These are phyloP conservation scores for Sclerotinia spermophila DNA, from an alignment of 2,329 filamentous ascomycete genomes.

Conservation along the genomic window DNA sequence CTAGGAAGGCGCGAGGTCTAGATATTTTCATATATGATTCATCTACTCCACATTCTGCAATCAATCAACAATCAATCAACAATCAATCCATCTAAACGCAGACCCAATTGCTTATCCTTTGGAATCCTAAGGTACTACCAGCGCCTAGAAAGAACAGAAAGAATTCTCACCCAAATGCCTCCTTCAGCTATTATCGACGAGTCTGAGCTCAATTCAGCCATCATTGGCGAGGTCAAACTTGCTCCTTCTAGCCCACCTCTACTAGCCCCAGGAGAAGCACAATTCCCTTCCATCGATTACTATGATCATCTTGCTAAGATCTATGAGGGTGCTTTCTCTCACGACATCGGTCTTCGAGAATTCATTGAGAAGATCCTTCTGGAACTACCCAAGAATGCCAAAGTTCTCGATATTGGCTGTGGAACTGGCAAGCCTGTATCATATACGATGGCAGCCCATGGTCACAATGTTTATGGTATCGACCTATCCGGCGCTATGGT, in stretches of 20 bases:
- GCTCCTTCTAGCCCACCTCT: background rate
- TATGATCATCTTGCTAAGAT: background rate
- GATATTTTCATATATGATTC: background rate
- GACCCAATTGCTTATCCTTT: background rate
- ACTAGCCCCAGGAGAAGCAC: background rate
- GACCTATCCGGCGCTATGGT: constrained; percentile 39
- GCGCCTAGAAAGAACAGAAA: background rate
- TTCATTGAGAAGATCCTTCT: background rate
- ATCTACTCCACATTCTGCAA: background rate
- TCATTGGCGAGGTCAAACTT: background rate
- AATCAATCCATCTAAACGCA: background rate
- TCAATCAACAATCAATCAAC: background rate
- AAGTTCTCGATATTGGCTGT: constrained; percentile 37
- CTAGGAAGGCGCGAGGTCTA: background rate
- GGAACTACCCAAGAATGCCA: background rate
- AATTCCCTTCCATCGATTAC: constrained; percentile 5
- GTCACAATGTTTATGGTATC: constrained; percentile 21
- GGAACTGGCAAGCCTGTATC: constrained; percentile 37
- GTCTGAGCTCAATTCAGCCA: background rate
- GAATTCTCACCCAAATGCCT: background rate
- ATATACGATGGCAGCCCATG: constrained; percentile 29
- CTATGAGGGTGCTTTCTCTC: constrained; percentile 3
- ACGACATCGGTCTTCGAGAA: background rate
- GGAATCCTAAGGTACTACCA: background rate
- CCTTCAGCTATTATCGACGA: background rate